Conservation (phyloP, 2,329 filamentous ascomycete species). For the Xylaria sp. region DNA sequence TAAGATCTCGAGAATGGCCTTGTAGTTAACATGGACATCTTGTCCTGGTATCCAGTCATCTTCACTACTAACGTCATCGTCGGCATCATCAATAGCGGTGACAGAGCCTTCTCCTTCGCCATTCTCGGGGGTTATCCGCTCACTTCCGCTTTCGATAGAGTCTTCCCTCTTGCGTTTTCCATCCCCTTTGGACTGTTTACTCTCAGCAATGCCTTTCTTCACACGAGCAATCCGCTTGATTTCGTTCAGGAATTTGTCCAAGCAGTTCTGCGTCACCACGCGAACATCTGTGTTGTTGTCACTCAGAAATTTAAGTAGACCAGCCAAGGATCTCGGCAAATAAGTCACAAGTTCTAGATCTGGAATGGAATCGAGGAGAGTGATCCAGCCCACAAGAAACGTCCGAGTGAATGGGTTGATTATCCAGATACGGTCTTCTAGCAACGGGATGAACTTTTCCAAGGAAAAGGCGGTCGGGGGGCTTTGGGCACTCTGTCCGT, state of each 20-base stretch:
- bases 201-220: constrained; percentile 90
- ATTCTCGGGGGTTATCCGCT: constrained; percentile 62
- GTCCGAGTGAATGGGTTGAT: constrained; percentile 93
- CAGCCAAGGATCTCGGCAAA: constrained; percentile 87
- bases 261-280: constrained; percentile 83
- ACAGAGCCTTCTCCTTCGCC: constrained; percentile 66
- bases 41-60: constrained; percentile 98
- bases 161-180: constrained; percentile 72
- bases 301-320: constrained; percentile 88
- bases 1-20: constrained; percentile 88
- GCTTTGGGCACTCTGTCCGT: constrained; percentile 44
- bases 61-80: constrained; percentile 69
- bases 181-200: constrained; percentile 72
- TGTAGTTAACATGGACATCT: constrained; percentile 93
- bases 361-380: constrained; percentile 91
- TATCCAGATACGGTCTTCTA: constrained; percentile 93
- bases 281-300: constrained; percentile 95
- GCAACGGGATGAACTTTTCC: constrained; percentile 84
- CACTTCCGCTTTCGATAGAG: constrained; percentile 70
- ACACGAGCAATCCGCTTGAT: constrained; percentile 94
- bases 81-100: constrained; percentile 58
- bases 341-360: constrained; percentile 94
- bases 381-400: constrained; percentile 96
- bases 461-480: constrained; percentile 91
- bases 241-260: constrained; percentile 90